Evolutionary conservation across 164 flowering plant genomes (phyloP).

Genomic region (Aristolochia fimbriata): DNA sequence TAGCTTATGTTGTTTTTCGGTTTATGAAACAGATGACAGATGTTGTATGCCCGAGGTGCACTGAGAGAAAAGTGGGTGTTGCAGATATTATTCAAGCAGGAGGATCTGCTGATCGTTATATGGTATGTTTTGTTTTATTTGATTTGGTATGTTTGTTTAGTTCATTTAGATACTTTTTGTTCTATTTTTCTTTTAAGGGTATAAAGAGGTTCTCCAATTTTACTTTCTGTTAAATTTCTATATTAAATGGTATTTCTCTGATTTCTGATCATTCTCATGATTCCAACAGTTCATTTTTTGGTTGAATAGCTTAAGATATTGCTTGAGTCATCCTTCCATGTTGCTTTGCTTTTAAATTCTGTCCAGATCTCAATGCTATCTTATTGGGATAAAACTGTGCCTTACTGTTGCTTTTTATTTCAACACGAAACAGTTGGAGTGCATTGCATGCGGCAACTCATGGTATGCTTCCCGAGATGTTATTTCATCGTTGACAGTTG

Average conservation of each 20-base stretch:
- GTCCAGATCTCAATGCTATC: too few relatives aligned
- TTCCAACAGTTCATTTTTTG: too few relatives aligned
- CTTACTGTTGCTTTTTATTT: background rate
- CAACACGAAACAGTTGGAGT: conserved; percentile 50
- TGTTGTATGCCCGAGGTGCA: conserved; percentile 83
- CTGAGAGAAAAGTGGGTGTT: conserved; percentile 65
- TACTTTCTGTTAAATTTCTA: too few relatives aligned
- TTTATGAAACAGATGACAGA: conserved; percentile 71
- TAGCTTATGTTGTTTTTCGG: background rate
- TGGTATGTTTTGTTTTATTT: conserved; percentile 33
- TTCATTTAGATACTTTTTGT: too few relatives aligned
- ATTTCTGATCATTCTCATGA: too few relatives aligned
- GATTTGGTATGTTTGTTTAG: too few relatives aligned
- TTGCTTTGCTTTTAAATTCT: background rate
- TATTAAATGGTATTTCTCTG: too few relatives aligned
- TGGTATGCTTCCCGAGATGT: conserved; percentile 95
- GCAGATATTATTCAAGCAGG: conserved; percentile 76
- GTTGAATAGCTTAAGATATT: too few relatives aligned
- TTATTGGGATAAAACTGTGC: background rate
- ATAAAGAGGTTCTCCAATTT: too few relatives aligned
- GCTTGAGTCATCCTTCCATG: too few relatives aligned
- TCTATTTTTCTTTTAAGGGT: too few relatives aligned
- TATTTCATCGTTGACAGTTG: conserved; percentile 63
- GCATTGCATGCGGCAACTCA: conserved; percentile 68
- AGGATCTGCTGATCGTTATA: conserved; percentile 75